Base-by-base conservation (phyloP, 2,329 filamentous ascomycete species). In the Hymenoscyphus fraxineus region DNA sequence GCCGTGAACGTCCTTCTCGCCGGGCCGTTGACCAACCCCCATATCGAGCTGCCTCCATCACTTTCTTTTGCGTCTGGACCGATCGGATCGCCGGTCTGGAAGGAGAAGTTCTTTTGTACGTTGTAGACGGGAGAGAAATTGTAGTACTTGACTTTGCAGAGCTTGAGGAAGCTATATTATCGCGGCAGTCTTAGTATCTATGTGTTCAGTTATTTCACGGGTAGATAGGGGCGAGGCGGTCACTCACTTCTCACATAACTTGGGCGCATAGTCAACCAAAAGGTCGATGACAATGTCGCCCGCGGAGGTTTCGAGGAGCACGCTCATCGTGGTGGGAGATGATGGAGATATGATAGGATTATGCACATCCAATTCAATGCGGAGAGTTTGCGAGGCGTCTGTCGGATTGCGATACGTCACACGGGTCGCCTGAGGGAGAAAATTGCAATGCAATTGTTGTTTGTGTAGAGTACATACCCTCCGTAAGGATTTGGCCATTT, bases 91-190 rank as follows among this genome's bases (percentile, higher is more conserved):
- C 94, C 94, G 39, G 92, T 96, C 78, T 98, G 94, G 78, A 97
- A 97, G 66, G 93, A 96, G 79, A 97, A 98, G 78, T 92, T 88
- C 77, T 94, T 95, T 76, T 97, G 95, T 44, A 99, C 86, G 70
- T 89, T 93, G 80, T 97, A 92, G 62, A 98, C 81, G 32, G 94
- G 95, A 6, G 93, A 88, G 77, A 96, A 98, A 81, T 98, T 98
- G 87, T 97, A 99, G 81, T 98, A 99, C 81, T 97, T 99, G 79
- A 93, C 83, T 80, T 98, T 98, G 86, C 95, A 97, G 72, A 99
- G 91, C 83, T 99, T 98, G 64, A 99, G 82, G 78, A 99, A 98
- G 83, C 92, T 96, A 78, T 68, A 76, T 73, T 71, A 74, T 70
- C 65, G 71, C 72, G 73, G 74, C 77, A 70, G 73, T 81, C 81